A percentile compares a stretch with the other conserved stretches of the same genome.
Conservation (phyloP, 805 yeast species). For the Candida caryicola region DNA sequence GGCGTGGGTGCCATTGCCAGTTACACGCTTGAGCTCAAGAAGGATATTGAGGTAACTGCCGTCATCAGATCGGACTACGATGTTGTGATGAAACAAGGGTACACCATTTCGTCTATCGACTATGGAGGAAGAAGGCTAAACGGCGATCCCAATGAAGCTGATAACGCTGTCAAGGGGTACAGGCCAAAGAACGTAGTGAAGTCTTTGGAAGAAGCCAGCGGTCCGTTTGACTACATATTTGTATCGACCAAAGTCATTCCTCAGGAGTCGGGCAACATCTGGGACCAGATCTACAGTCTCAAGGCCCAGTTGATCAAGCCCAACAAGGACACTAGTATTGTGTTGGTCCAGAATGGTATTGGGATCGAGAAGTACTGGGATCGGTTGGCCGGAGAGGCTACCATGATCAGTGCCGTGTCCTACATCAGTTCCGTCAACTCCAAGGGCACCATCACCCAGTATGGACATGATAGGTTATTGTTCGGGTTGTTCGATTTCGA, state of each 20-base stretch:
- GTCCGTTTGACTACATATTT: conserved; percentile 33
- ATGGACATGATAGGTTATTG: conserved; percentile 21
- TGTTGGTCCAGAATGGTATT: conserved; percentile 27
- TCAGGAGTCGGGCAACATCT: conserved; percentile 17
- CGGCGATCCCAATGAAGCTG: conserved; percentile 14
- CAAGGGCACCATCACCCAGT: conserved; percentile 25
- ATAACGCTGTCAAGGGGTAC: conserved; percentile 18
- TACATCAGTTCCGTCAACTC: conserved; percentile 32
- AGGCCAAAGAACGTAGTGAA: conserved; percentile 27
- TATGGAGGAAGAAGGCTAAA: conserved; percentile 23
- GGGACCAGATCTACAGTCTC: conserved; percentile 21
- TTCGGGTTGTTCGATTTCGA: conserved; percentile 27
- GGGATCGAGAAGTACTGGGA: conserved; percentile 24
- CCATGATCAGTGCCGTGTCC: conserved; percentile 32
- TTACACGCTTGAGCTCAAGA: conserved; percentile 35
- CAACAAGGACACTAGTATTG: conserved; percentile 15
- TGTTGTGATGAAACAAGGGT: conserved; percentile 25
- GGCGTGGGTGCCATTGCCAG: conserved; percentile 85
- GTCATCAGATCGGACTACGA: conserved; percentile 33
- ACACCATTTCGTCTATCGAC: conserved; percentile 27
- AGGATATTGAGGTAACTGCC: conserved; percentile 27
- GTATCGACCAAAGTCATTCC: conserved; percentile 36
- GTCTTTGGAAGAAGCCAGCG: conserved; percentile 22
- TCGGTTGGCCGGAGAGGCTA: conserved; percentile 11
- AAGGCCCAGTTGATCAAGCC: conserved; percentile 11